Percentiles rank a stretch among this genome's conserved stretches.
These are phyloP conservation scores for Symbiotaphrina buchneri DNA, from an alignment of 495 filamentous ascomycete species.

Conservation along the genomic window DNA sequence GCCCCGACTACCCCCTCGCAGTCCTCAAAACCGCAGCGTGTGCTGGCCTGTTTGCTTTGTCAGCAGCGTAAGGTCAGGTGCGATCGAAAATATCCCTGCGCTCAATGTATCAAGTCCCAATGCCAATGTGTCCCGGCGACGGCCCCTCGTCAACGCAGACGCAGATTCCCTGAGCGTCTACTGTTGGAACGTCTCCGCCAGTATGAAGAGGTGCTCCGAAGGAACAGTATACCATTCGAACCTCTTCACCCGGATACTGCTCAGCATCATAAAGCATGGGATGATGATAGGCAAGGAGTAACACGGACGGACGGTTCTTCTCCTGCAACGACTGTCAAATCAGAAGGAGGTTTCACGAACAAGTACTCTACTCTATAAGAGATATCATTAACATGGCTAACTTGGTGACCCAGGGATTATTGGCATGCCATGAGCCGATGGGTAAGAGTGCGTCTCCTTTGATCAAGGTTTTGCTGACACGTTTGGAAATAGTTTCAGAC, in stretches of 20 bases:
- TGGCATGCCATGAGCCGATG: slow-evolving; percentile 25
- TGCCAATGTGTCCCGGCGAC: slow-evolving; percentile 24
- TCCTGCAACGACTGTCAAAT: slow-evolving; percentile 10
- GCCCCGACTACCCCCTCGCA: not conserved
- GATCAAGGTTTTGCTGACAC: no score
- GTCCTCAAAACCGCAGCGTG: slow-evolving; percentile 15
- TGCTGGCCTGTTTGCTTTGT: slow-evolving; percentile 32
- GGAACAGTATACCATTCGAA: slow-evolving; percentile 27
- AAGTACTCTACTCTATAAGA: slow-evolving; percentile 14
- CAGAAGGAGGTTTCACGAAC: slow-evolving; percentile 13
- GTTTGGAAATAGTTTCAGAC: slow-evolving; percentile 9
- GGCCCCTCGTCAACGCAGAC: slow-evolving; percentile 18
- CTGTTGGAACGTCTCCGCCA: slow-evolving; percentile 25
- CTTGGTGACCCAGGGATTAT: slow-evolving; percentile 15
- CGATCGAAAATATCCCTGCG: slow-evolving; percentile 29
- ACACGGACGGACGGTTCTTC: slow-evolving; percentile 4
- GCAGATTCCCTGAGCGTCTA: slow-evolving; percentile 29
- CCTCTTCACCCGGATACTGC: slow-evolving; percentile 18
- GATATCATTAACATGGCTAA: slow-evolving; percentile 6
- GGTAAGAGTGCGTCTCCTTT: slow-evolving; percentile 13
- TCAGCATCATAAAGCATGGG: slow-evolving; percentile 9
- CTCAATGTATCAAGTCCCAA: slow-evolving; percentile 19
- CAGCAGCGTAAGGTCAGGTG: slow-evolving; percentile 36
- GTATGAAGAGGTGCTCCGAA: slow-evolving; percentile 27
- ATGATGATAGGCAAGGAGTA: slow-evolving; percentile 8